phyloP scores from a whole-genome alignment of 306 rosid species.

The Acacia acuminata region DNA sequence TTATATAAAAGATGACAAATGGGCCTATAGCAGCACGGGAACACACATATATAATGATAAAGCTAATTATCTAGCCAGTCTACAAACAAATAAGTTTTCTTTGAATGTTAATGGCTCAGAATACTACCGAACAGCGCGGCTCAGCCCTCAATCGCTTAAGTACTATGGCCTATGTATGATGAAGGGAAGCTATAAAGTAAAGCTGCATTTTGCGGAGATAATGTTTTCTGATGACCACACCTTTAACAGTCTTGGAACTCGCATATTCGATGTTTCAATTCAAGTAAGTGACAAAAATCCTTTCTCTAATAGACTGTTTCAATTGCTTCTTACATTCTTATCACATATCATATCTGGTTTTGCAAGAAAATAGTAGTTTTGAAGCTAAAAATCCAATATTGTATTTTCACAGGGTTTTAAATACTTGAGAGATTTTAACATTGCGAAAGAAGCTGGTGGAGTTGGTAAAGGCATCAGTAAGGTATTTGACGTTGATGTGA shows the following conservation, averaged over 20 bases:
- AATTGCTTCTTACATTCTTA: not conserved
- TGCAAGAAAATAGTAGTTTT: not conserved
- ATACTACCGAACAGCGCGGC: not conserved
- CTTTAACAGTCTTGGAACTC: conserved; percentile 53
- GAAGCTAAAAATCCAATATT: not conserved
- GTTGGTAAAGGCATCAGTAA: conserved; percentile 43
- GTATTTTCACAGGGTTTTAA: conserved; percentile 47
- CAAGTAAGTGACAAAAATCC: conserved; percentile 60
- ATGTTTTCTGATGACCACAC: conserved; percentile 45
- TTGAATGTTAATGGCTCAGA: not conserved
- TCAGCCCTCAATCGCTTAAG: conserved; percentile 47
- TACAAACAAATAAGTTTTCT: not conserved
- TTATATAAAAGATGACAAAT: conserved; percentile 26
- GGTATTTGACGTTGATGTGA: conserved; percentile 50
- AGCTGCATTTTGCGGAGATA: conserved; percentile 79
- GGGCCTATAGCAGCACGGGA: conserved; percentile 82
- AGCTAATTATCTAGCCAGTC: conserved; percentile 17
- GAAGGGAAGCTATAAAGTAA: conserved; percentile 66
- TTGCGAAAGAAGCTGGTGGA: conserved; percentile 63
- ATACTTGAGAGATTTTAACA: conserved; percentile 57
- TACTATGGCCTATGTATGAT: conserved; percentile 74
- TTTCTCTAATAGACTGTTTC: not conserved
- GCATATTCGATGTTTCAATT: conserved; percentile 72
- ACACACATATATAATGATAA: conserved; percentile 1
- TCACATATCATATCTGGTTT: not conserved